Conservation (phyloP, 768 basidiomycete species). For the Russula abietina region DNA sequence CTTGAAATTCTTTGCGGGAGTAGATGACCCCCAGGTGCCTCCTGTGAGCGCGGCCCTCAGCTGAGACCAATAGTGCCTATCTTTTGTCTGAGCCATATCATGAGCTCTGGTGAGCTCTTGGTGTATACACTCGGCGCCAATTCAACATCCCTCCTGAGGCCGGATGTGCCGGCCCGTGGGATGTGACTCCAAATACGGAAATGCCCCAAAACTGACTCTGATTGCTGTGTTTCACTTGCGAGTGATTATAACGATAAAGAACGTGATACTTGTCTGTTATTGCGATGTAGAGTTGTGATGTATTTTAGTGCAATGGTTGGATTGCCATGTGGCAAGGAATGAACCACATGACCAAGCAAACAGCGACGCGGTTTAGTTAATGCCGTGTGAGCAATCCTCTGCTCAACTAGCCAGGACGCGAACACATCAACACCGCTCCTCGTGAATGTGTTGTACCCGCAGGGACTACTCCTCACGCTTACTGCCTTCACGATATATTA, state of each 20-base stretch:
- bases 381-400: constrained; percentile 1
- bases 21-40: constrained; percentile 61
- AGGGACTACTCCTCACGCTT: not conserved
- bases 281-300: not conserved
- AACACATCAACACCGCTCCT: not conserved
- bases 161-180: constrained; percentile 4
- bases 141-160: not conserved
- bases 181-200: no score
- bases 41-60: constrained; percentile 63
- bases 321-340: not conserved
- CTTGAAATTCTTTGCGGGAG: constrained; percentile 56
- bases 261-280: not conserved
- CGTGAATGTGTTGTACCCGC: constrained; percentile 13
- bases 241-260: not conserved
- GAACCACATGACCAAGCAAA: constrained; percentile 1
- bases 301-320: not conserved
- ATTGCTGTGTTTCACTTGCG: not conserved
- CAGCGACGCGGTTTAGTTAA: constrained; percentile 7
- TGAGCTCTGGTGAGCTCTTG: no score
- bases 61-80: constrained; percentile 73
- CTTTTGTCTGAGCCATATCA: constrained; percentile 48
- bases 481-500: not conserved
- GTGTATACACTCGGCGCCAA: not conserved
- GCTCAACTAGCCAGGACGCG: constrained; percentile 7
- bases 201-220: no score